Evolutionary conservation across 805 yeast species (phyloP).

Genomic region (Metschnikowia gelsemii): DNA sequence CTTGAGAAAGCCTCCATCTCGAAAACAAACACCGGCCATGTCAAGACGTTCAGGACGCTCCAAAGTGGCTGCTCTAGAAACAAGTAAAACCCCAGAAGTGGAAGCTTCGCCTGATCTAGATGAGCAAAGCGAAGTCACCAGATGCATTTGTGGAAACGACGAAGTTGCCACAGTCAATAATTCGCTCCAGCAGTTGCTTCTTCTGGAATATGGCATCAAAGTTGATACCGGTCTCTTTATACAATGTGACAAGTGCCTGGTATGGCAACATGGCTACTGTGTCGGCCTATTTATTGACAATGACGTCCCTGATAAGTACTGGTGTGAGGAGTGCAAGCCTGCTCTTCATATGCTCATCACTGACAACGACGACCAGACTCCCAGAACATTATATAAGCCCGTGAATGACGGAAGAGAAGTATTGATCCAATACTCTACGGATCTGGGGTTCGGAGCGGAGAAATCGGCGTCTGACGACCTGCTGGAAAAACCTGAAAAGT

Average conservation of each 20-base stretch:
- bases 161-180: slow-evolving; percentile 33
- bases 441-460: slow-evolving; percentile 1
- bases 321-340: slow-evolving; percentile 92
- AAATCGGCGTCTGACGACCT: slow-evolving; percentile 6
- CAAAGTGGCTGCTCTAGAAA: slow-evolving; percentile 10
- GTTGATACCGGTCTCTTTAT: slow-evolving; percentile 64
- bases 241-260: slow-evolving; percentile 87
- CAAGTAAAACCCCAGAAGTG: slow-evolving; percentile 9
- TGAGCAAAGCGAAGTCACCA: slow-evolving; percentile 42
- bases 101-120: slow-evolving; percentile 23
- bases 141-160: slow-evolving; percentile 44
- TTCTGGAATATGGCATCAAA: slow-evolving; percentile 35
- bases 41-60: slow-evolving; percentile 22
- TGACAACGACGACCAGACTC: slow-evolving; percentile 24
- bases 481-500: not conserved
- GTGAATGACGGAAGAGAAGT: slow-evolving; percentile 44
- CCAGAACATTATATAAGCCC: slow-evolving; percentile 39
- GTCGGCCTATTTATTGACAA: slow-evolving; percentile 77
- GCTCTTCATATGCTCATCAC: slow-evolving; percentile 62
- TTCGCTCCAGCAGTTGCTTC: slow-evolving; percentile 26
- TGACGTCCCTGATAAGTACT: slow-evolving; percentile 87
- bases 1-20: no score
- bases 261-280: slow-evolving; percentile 98
- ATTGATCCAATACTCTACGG: slow-evolving; percentile 5
- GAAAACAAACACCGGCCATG: slow-evolving; percentile 10